Base-by-base conservation (phyloP, 441 rosid species). In the Aleurites moluccanus region DNA sequence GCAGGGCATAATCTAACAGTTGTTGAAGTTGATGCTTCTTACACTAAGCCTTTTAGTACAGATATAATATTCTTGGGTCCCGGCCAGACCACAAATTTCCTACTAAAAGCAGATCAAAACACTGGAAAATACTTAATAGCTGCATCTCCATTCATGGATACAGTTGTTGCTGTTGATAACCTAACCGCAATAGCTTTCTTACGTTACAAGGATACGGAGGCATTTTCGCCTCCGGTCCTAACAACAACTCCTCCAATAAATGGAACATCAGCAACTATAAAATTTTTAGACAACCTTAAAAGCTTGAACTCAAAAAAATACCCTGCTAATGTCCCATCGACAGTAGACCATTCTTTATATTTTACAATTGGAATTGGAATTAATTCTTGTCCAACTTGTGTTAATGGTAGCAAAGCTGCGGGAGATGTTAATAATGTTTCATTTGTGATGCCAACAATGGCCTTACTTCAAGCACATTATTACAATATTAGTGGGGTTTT, bases 41-140 rank as follows among this genome's bases (percentile, higher is more conserved):
- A 92, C 79, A 92, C 89, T 20, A 94, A 94, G 69, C 96, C 94
- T 4, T 86, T 89, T 66, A 84, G 70, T 72, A 86, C 74, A 1
- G 89, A 89, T 73, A 87, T 89, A 1, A 42, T 92, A 2, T 73
- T 91, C 21, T 78, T 94, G 3, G 90, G 86, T 7, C 98, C 97
- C 0, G 98, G 97, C n/a, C 97, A 94, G 69, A 92, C 98, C 77
- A 91, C 98, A 45, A 94, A 87, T 70, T 92, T 83, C 40, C 85
- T 94, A 18, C 42, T 94, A 42, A 80, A 88, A 2, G 84, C 98
- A 6, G 72, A 89, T 7, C 72, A 83, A 81, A 74, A 27, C 28
- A 47, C 85, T 4, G 91, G 94, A 0, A 91, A 81, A 53, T 95
- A 87, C 83, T 67, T 89, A 47, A 83, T 91, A 13, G 86, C 89